These are phyloP conservation scores for Mrakia frigida DNA, from an alignment of 768 basidiomycete species.

Conservation along the genomic window DNA sequence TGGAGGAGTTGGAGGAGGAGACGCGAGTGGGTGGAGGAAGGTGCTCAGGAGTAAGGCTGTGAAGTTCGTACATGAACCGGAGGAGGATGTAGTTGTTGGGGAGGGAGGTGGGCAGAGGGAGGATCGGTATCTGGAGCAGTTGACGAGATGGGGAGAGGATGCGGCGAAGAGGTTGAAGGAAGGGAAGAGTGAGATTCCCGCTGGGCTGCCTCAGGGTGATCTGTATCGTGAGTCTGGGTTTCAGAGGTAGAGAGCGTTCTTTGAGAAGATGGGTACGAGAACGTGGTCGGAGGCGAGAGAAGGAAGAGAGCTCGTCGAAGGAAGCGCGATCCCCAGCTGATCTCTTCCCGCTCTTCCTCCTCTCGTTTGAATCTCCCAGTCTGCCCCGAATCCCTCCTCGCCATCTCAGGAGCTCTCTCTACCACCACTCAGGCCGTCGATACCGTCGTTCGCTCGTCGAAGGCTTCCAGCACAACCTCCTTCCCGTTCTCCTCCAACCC, in stretches of 20 bases:
- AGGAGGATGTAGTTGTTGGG: slow-evolving; percentile 4
- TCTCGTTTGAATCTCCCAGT: slow-evolving; percentile 45
- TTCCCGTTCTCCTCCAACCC: background rate
- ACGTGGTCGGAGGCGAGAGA: background rate
- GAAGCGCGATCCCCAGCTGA: background rate
- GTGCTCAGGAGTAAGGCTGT: slow-evolving; percentile 32
- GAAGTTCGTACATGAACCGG: slow-evolving; percentile 32
- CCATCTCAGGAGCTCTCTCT: slow-evolving; percentile 74
- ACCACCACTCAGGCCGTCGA: slow-evolving; percentile 73
- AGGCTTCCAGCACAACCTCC: background rate
- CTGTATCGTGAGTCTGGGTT: slow-evolving; percentile 63
- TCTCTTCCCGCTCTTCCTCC: slow-evolving; percentile 9
- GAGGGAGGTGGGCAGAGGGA: background rate
- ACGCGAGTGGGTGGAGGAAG: background rate
- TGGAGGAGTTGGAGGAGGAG: background rate
- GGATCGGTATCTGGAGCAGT: slow-evolving; percentile 23
- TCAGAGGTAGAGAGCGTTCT: no score
- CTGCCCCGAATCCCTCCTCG: slow-evolving; percentile 67
- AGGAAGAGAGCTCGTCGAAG: background rate
- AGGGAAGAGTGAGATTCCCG: slow-evolving; percentile 70
- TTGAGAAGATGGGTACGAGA: no score
- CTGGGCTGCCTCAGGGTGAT: slow-evolving; percentile 66
- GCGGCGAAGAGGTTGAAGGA: slow-evolving; percentile 59
- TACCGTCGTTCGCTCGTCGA: slow-evolving; percentile 44
- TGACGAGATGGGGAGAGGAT: slow-evolving; percentile 52